Conservation (phyloP, 192 early-diverging fungal genomes). For the Mortierella claussenii region DNA sequence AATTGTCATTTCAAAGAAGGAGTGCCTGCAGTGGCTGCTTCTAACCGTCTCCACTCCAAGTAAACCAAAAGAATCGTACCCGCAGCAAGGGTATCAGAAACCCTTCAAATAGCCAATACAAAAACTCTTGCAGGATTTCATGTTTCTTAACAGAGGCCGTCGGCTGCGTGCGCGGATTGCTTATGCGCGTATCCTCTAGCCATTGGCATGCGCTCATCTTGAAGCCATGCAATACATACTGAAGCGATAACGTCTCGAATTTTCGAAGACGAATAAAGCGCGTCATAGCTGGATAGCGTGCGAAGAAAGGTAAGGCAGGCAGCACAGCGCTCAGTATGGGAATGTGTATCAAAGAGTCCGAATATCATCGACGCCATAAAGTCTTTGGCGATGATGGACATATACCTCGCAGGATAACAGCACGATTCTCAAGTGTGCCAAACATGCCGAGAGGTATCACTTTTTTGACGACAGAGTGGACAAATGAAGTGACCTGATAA, state of each 20-base stretch:
- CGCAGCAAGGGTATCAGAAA: conserved; percentile 69
- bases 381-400: neutral
- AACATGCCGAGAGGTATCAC: conserved; percentile 73
- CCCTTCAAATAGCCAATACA: conserved; percentile 74
- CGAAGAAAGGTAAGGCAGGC: too few relatives aligned
- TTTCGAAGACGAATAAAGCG: conserved; percentile 65
- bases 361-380: too few relatives aligned
- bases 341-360: too few relatives aligned
- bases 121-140: conserved; percentile 67
- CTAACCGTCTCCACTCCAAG: too few relatives aligned
- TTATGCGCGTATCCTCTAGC: conserved; percentile 15
- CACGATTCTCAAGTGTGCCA: conserved; percentile 68
- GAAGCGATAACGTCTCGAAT: conserved; percentile 69
- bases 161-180: conserved; percentile 42
- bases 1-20: neutral
- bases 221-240: conserved; percentile 65
- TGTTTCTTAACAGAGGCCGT: conserved; percentile 59
- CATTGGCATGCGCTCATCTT: conserved; percentile 55
- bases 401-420: conserved; percentile 60
- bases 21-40: neutral
- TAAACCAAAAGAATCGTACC: too few relatives aligned
- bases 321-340: too few relatives aligned
- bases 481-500: conserved; percentile 57
- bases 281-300: conserved; percentile 57
- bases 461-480: conserved; percentile 57